Percentiles rank a stretch among this genome's conserved stretches.
phyloP scores from a whole-genome alignment of 768 basidiomycete species.

The Galerina marginata region DNA sequence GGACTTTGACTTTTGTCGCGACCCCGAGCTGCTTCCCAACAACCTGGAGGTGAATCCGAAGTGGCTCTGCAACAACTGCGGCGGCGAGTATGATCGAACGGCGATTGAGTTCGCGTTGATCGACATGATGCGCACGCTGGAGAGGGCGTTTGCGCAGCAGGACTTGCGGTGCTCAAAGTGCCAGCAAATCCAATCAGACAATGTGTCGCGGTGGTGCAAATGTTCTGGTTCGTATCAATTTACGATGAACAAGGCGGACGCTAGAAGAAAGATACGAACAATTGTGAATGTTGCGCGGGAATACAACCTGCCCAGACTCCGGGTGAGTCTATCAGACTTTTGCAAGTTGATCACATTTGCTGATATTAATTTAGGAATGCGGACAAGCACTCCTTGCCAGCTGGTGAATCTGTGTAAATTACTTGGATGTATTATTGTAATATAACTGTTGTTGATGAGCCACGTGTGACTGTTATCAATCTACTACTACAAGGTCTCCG shows the following conservation, averaged over 20 bases:
- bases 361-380: conserved; percentile 43
- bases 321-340: conserved; percentile 46
- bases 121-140: conserved; percentile 70
- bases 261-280: conserved; percentile 73
- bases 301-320: conserved; percentile 70
- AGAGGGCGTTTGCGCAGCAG: conserved; percentile 83
- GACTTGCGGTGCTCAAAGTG: conserved; percentile 91
- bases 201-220: conserved; percentile 80
- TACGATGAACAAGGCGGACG: conserved; percentile 74
- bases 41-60: conserved; percentile 53
- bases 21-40: conserved; percentile 78
- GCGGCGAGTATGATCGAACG: conserved; percentile 86
- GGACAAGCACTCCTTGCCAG: conserved; percentile 47
- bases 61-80: conserved; percentile 77
- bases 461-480: conserved; percentile 10
- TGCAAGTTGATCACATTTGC: background rate
- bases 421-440: background rate
- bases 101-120: conserved; percentile 89
- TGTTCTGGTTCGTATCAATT: conserved; percentile 88
- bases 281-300: conserved; percentile 83
- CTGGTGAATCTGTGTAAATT: conserved; percentile 36
- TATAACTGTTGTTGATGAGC: background rate
- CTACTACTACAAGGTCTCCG: conserved; percentile 30
- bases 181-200: conserved; percentile 89
- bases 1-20: conserved; percentile 96